phyloP scores from a whole-genome alignment of 208 protist genomes.

The Herpetomonas samuelpessoai region DNA sequence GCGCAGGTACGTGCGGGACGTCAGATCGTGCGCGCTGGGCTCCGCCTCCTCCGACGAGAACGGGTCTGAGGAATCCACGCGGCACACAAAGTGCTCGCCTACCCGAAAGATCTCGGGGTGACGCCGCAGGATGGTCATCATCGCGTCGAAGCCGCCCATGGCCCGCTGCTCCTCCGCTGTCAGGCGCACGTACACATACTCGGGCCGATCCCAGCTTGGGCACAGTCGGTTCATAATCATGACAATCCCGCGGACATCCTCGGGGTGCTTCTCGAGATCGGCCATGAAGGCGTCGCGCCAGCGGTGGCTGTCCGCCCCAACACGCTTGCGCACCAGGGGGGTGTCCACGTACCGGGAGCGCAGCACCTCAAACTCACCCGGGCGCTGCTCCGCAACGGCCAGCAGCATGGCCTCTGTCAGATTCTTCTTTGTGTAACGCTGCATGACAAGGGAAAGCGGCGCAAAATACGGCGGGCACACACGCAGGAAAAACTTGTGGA shows the following conservation, averaged over 20 bases:
- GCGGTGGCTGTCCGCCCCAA: constrained; percentile 62
- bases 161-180: constrained; percentile 27
- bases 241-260: constrained; percentile 60
- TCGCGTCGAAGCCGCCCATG: constrained; percentile 63
- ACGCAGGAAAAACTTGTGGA: constrained; percentile 62
- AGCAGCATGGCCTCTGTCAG: constrained; percentile 42
- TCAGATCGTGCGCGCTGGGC: constrained; percentile 42
- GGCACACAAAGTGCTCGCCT: constrained; percentile 65
- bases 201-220: constrained; percentile 68
- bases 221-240: constrained; percentile 53
- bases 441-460: constrained; percentile 51
- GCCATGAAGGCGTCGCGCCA: constrained; percentile 58
- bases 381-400: constrained; percentile 20
- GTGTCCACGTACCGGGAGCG: constrained; percentile 39
- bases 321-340: constrained; percentile 54
- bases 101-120: constrained; percentile 70
- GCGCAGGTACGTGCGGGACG: constrained; percentile 31
- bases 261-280: constrained; percentile 67
- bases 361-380: constrained; percentile 66
- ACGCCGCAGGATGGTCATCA: constrained; percentile 49
- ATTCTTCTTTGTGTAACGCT: constrained; percentile 85
- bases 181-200: constrained; percentile 82
- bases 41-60: constrained; percentile 31
- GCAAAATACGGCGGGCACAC: constrained; percentile 81
- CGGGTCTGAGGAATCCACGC: constrained; percentile 71